These are phyloP conservation scores for Phytophthora sojae DNA, from an alignment of 352 stramenopile species.

Conservation along the genomic window DNA sequence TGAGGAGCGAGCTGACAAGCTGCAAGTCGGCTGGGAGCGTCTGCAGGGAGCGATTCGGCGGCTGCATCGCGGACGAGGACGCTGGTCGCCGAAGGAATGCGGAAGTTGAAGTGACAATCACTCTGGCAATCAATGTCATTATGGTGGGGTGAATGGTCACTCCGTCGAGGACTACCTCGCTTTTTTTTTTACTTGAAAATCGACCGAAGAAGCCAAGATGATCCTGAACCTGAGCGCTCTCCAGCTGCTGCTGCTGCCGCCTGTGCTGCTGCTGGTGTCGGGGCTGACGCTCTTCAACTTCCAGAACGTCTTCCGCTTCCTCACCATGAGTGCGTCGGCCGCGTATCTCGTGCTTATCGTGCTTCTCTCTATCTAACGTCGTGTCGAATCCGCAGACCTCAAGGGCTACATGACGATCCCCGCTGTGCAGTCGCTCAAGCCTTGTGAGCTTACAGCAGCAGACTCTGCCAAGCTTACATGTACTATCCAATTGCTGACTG, in stretches of 20 bases:
- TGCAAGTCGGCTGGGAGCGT: no score
- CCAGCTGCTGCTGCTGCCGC: constrained; percentile 77
- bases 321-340: constrained; percentile 62
- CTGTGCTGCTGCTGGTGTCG: constrained; percentile 70
- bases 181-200: background rate
- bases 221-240: constrained; percentile 57
- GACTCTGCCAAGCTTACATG: background rate
- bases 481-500: constrained; percentile 2
- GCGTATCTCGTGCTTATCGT: background rate
- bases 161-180: background rate
- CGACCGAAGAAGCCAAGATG: constrained; percentile 27
- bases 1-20: background rate
- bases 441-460: constrained; percentile 43
- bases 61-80: no score
- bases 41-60: no score
- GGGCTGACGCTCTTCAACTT: constrained; percentile 83
- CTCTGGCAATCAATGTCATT: background rate
- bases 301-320: constrained; percentile 75
- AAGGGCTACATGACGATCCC: constrained; percentile 77
- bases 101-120: constrained; percentile 11
- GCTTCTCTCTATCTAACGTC: background rate
- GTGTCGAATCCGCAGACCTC: constrained; percentile 43
- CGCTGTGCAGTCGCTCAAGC: constrained; percentile 58
- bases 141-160: background rate
- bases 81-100: no score